Conservation (phyloP, 805 yeast species). For the Dipodascopsis uninucleata region DNA sequence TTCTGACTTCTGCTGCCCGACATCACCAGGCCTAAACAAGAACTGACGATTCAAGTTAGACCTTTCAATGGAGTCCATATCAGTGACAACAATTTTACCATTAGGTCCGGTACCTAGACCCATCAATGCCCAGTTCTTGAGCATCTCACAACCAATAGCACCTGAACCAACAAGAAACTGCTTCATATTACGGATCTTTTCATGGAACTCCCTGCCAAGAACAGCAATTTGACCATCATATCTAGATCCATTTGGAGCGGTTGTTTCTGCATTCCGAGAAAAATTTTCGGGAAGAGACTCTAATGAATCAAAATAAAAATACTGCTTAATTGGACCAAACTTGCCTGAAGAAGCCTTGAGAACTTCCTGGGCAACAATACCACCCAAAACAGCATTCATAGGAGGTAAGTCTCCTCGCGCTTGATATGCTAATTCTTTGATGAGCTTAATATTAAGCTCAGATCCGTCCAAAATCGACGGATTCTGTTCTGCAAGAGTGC, state of each 20-base stretch:
- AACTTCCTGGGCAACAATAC: conserved; percentile 93
- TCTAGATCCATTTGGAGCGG: conserved; percentile 73
- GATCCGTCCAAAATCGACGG: conserved; percentile 52
- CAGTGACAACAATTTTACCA: conserved; percentile 83
- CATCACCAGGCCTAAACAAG: conserved; percentile 89
- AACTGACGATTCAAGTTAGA: conserved; percentile 96
- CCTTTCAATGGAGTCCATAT: conserved; percentile 91
- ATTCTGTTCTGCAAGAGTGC: conserved; percentile 55
- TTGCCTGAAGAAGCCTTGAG: conserved; percentile 93
- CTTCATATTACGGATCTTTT: conserved; percentile 66
- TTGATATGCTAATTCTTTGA: conserved; percentile 74
- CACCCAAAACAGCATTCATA: conserved; percentile 85
- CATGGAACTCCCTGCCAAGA: conserved; percentile 76
- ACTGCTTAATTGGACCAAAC: conserved; percentile 89
- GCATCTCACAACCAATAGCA: conserved; percentile 98
- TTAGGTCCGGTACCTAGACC: conserved; percentile 90
- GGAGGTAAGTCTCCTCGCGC: conserved; percentile 92
- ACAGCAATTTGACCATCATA: conserved; percentile 96
- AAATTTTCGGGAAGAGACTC: conserved; percentile 72
- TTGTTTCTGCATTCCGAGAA: conserved; percentile 59
- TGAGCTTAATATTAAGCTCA: conserved; percentile 60
- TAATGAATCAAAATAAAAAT: conserved; percentile 87
- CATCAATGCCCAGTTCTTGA: conserved; percentile 96
- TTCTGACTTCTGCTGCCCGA: conserved; percentile 85
- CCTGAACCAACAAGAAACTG: conserved; percentile 96